A percentile compares a stretch with the other conserved stretches of the same genome.
Conservation (phyloP, 768 basidiomycete genomes). For the Amanita brunnescens region DNA sequence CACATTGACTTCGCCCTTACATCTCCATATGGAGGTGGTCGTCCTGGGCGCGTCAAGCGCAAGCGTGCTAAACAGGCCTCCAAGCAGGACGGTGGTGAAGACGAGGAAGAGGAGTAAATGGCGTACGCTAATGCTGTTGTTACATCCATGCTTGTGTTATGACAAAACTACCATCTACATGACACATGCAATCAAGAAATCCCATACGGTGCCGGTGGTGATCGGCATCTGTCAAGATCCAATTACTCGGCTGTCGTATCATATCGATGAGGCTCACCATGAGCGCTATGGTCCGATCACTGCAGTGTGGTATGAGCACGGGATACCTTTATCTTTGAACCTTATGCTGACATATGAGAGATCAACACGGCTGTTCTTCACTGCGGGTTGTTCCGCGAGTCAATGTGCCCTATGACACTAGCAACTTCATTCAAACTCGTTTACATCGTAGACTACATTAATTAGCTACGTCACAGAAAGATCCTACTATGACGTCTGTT, state of each 20-base stretch:
- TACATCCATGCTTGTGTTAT: constrained; percentile 21
- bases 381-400: not conserved
- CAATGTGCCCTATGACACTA: not conserved
- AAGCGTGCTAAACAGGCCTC: constrained; percentile 93
- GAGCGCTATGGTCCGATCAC: not conserved
- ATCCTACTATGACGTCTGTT: too few species aligned
- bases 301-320: not conserved
- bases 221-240: not conserved
- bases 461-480: too few species aligned
- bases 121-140: not conserved
- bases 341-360: not conserved
- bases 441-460: too few species aligned
- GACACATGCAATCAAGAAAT: constrained; percentile 12
- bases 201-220: not conserved
- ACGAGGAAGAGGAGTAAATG: constrained; percentile 80
- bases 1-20: constrained; percentile 99
- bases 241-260: not conserved
- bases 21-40: constrained; percentile 93
- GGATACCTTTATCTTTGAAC: not conserved
- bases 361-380: not conserved
- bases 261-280: not conserved
- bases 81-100: constrained; percentile 84
- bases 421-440: too few species aligned
- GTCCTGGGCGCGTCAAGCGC: constrained; percentile 94
- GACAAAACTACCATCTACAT: constrained; percentile 12